Percentiles rank a stretch among this genome's conserved stretches.
These are phyloP conservation scores for Psilocybe sp. DNA, from an alignment of 768 basidiomycete genomes.

Conservation along the genomic window DNA sequence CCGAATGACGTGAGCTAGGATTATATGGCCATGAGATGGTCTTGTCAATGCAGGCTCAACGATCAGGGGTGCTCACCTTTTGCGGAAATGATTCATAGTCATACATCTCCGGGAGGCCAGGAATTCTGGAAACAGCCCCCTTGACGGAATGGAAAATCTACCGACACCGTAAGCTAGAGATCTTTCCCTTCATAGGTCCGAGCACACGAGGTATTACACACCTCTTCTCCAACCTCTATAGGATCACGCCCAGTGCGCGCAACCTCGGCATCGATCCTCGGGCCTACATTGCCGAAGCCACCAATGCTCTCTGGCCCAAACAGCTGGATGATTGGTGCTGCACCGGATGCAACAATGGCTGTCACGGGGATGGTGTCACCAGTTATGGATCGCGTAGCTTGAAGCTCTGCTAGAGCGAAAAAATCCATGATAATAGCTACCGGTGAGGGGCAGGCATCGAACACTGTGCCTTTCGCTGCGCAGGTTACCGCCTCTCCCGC, in stretches of 20 bases:
- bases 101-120: slow-evolving; percentile 12
- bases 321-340: slow-evolving; percentile 1
- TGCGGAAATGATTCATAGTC: slow-evolving; percentile 16
- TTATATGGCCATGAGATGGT: too few species aligned
- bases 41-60: too few species aligned
- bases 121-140: slow-evolving; percentile 6
- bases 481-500: slow-evolving; percentile 4
- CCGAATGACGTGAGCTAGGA: too few species aligned
- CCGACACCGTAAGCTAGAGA: too few species aligned
- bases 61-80: slow-evolving; percentile 1
- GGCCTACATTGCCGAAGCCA: slow-evolving; percentile 7
- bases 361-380: slow-evolving; percentile 7
- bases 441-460: slow-evolving; percentile 8
- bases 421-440: slow-evolving; percentile 10
- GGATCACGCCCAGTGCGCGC: not conserved
- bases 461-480: slow-evolving; percentile 4
- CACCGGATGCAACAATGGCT: slow-evolving; percentile 4
- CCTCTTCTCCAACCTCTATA: slow-evolving; percentile 6
- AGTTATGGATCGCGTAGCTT: slow-evolving; percentile 6
- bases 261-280: slow-evolving; percentile 6
- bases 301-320: slow-evolving; percentile 7
- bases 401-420: not conserved
- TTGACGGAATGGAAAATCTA: slow-evolving; percentile 6
- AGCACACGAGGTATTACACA: too few species aligned
- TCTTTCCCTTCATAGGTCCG: too few species aligned